Conservation (phyloP, 805 yeast genomes). For the Ogataea allantospora region DNA sequence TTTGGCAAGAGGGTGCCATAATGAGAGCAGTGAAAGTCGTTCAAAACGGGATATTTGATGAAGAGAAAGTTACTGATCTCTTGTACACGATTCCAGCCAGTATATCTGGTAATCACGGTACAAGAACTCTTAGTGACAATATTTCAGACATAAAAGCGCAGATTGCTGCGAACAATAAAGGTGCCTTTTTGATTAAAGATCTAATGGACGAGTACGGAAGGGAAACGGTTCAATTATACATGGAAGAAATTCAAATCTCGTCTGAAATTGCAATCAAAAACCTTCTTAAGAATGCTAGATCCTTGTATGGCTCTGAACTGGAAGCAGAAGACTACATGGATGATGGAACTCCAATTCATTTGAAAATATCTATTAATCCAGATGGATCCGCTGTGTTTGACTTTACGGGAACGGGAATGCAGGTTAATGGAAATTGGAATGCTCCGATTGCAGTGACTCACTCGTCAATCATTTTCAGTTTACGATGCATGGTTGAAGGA, state of each 20-base stretch:
- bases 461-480: slow-evolving; percentile 82
- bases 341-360: slow-evolving; percentile 66
- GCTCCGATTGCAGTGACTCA: slow-evolving; percentile 89
- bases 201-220: slow-evolving; percentile 47
- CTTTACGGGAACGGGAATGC: slow-evolving; percentile 79
- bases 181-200: slow-evolving; percentile 43
- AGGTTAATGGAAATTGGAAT: slow-evolving; percentile 82
- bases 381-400: slow-evolving; percentile 68
- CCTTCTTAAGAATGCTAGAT: slow-evolving; percentile 44
- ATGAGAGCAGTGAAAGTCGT: slow-evolving; percentile 54
- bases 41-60: slow-evolving; percentile 50
- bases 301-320: slow-evolving; percentile 40
- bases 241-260: slow-evolving; percentile 76
- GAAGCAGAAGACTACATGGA: slow-evolving; percentile 68
- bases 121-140: slow-evolving; percentile 53
- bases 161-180: slow-evolving; percentile 51
- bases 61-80: slow-evolving; percentile 44
- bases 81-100: slow-evolving; percentile 46
- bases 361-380: slow-evolving; percentile 48
- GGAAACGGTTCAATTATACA: slow-evolving; percentile 65
- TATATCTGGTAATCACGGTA: slow-evolving; percentile 53
- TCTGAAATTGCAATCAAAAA: slow-evolving; percentile 67
- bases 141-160: slow-evolving; percentile 49
- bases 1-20: slow-evolving; percentile 57
- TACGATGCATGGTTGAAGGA: slow-evolving; percentile 77